These are phyloP conservation scores for Phaeomoniella chlamydospora DNA, from an alignment of 2,329 filamentous ascomycete genomes.

Conservation along the genomic window DNA sequence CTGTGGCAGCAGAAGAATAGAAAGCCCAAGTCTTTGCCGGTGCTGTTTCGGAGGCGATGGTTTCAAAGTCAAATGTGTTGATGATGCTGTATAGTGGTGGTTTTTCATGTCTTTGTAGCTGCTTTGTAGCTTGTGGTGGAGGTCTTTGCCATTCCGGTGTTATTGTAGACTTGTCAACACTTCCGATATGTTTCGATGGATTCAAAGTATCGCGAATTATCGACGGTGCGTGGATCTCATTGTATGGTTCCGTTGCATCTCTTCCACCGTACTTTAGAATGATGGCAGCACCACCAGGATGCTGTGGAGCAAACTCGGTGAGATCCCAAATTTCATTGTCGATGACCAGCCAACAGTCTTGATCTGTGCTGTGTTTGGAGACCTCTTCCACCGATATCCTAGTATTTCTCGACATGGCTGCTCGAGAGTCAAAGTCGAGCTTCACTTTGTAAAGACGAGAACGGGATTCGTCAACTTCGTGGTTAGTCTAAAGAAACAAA, in stretches of 20 bases:
- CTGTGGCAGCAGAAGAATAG: slow-evolving; percentile 52
- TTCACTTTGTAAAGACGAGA: too few relatives aligned
- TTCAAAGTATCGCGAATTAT: slow-evolving; percentile 29
- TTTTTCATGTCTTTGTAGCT: slow-evolving; percentile 20
- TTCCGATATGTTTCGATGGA: slow-evolving; percentile 31
- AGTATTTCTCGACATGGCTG: background rate
- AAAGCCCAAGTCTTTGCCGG: slow-evolving; percentile 56
- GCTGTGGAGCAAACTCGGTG: slow-evolving; percentile 49
- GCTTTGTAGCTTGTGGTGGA: slow-evolving; percentile 15
- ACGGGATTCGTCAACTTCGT: too few relatives aligned
- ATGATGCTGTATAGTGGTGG: slow-evolving; percentile 41
- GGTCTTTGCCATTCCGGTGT: slow-evolving; percentile 32
- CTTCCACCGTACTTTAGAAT: slow-evolving; percentile 31
- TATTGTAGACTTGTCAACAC: slow-evolving; percentile 33
- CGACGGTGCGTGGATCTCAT: slow-evolving; percentile 34
- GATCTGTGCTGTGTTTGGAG: slow-evolving; percentile 30
- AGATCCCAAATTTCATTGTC: slow-evolving; percentile 55
- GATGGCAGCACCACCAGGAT: slow-evolving; percentile 40
- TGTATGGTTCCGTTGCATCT: slow-evolving; percentile 40
- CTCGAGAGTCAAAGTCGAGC: too few relatives aligned
- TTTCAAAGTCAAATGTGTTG: slow-evolving; percentile 46
- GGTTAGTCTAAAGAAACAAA: too few relatives aligned
- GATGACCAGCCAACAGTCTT: slow-evolving; percentile 53
- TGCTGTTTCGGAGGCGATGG: slow-evolving; percentile 39
- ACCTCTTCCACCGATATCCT: slow-evolving; percentile 20